Conservation (phyloP, 176 grass and related monocot genomes). For the bread wheat (Triticum aestivum) region IWGSC_CS_RefSeq_v2.1 NC_057811.1:113321155-113321654, state of each 20-base stretch:
- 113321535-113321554: slow-evolving; percentile 56
- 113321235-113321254: background rate
- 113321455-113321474: background rate
- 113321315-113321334: background rate
- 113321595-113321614: slow-evolving; percentile 65
- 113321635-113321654: background rate
- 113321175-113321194: slow-evolving; percentile 51
- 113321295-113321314: background rate
- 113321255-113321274: background rate
- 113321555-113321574: slow-evolving; percentile 61
- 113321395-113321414: background rate
- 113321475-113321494: no score
- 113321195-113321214: background rate
- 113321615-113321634: slow-evolving; percentile 45
- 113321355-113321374: background rate
- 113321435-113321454: background rate
- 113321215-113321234: background rate
- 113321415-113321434: background rate
- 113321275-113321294: background rate
- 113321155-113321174: slow-evolving; percentile 58
- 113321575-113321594: slow-evolving; percentile 68
- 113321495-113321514: no score
- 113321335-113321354: background rate
- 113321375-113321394: background rate
- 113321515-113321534: background rate